These are phyloP conservation scores for Ruellia speciosa DNA, from an alignment of 305 asterid species.

Conservation along the genomic window DNA sequence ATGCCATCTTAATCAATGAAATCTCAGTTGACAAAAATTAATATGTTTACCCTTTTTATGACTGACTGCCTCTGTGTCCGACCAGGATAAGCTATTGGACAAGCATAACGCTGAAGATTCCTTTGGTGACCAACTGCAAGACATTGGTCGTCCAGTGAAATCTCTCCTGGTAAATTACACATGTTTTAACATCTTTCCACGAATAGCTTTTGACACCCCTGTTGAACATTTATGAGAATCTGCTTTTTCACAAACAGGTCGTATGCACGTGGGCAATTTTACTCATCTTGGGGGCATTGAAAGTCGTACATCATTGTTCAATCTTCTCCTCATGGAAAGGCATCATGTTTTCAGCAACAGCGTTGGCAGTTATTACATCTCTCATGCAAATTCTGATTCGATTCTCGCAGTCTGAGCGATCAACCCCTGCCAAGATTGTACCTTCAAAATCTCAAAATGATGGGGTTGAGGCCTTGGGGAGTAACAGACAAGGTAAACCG, in stretches of 20 bases:
- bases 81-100: constrained; percentile 67
- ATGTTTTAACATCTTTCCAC: not conserved
- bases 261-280: constrained; percentile 63
- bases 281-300: constrained; percentile 43
- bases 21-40: not conserved
- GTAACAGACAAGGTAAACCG: too few relatives aligned
- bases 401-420: constrained; percentile 72
- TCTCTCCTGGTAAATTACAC: constrained; percentile 56
- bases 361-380: constrained; percentile 46
- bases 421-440: constrained; percentile 47
- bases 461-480: too few relatives aligned
- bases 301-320: constrained; percentile 47
- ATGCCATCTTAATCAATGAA: not conserved
- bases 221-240: not conserved
- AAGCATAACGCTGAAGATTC: constrained; percentile 56
- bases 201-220: not conserved
- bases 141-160: constrained; percentile 70
- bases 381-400: constrained; percentile 86
- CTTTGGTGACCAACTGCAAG: constrained; percentile 56
- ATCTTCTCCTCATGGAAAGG: constrained; percentile 83
- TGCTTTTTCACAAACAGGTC: constrained; percentile 44
- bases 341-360: constrained; percentile 36
- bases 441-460: too few relatives aligned
- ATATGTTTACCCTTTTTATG: not conserved
- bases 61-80: not conserved